Base-by-base conservation (phyloP, 2,329 filamentous ascomycete species). In the Phaeosphaeria sp. region DNA sequence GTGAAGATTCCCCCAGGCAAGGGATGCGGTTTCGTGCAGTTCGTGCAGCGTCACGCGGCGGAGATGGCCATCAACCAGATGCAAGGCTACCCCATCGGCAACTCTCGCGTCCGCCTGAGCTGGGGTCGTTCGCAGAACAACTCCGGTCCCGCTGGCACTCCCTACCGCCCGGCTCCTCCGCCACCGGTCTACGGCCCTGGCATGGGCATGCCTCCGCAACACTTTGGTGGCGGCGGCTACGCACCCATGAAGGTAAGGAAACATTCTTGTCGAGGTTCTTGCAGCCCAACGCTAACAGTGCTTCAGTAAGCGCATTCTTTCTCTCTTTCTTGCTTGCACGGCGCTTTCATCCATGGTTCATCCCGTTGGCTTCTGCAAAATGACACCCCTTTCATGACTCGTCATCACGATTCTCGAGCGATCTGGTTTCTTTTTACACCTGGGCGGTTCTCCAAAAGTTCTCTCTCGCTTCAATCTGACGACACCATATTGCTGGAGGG, bases 61-160 rank as follows among this genome's bases (percentile, higher is more conserved):
- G 95, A 99, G 83, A 99, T 99, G 95, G 95, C 95, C 68, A 99
- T 99, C 86, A 99, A 99, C 83, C 95, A 99, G 82, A 99, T 99
- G 95, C 95, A 99, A 82, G 95, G 95, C 60, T 99, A 99, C 78
- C 95, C 95, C 22, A 99, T 99, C 73, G 95, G 95, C 55, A 99
- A 99, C 85, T 98, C 94, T 47, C 93, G 95, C 66, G 95, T 99
- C 59, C 93, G 95, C 72, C 87, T 99, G 67, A 97, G 92, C 78
- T 99, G 95, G 95, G 95, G 95, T 64, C 91, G 95, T 65, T 96
- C 91, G 54, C 95, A 99, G 85, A 99, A 98, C 88, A 99, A 99
- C 85, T 98, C 94, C 62, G 95, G 95, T 56, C 89, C 89, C 53
- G 95, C 96, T 59, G 95, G 95, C 66, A 98, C 95, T 68, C 95